Percentiles rank a stretch among this genome's conserved stretches.
phyloP scores from a whole-genome alignment of 345 rosid species.

The Tarenaya hassleriana region DNA sequence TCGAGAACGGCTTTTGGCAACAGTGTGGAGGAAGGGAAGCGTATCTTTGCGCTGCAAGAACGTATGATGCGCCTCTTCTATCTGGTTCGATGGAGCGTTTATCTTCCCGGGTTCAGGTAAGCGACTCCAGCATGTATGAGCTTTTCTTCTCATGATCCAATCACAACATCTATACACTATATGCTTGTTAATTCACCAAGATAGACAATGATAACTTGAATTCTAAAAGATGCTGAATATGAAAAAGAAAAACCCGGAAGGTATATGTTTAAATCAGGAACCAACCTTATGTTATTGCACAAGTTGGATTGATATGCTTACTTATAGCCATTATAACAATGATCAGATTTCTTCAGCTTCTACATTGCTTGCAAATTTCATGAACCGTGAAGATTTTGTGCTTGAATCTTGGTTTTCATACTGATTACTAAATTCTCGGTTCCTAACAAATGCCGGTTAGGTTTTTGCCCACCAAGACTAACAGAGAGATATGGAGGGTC shows the following conservation, averaged over 20 bases:
- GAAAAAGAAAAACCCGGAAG: background rate
- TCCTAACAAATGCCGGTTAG: conserved; percentile 26
- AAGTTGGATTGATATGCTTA: no score
- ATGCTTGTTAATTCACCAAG: no score
- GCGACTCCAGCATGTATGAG: no score
- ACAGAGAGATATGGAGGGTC: conserved; percentile 60
- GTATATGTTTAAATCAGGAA: background rate
- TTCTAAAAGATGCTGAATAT: no score
- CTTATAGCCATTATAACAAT: no score
- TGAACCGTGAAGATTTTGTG: no score
- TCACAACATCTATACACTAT: no score
- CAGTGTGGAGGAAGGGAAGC: conserved; percentile 67
- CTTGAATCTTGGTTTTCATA: no score
- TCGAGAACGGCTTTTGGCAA: conserved; percentile 91
- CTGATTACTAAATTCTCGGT: background rate
- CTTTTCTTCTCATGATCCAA: no score
- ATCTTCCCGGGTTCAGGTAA: conserved; percentile 82
- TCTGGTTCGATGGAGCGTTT: conserved; percentile 48
- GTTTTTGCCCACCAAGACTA: conserved; percentile 72
- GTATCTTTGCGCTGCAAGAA: conserved; percentile 61
- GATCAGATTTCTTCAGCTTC: no score
- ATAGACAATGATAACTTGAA: no score
- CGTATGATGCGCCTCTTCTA: conserved; percentile 52
- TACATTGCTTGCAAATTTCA: no score
- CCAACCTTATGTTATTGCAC: background rate